These are phyloP conservation scores for Termitomyces sp. DNA, from an alignment of 768 basidiomycete species.

Conservation along the genomic window DNA sequence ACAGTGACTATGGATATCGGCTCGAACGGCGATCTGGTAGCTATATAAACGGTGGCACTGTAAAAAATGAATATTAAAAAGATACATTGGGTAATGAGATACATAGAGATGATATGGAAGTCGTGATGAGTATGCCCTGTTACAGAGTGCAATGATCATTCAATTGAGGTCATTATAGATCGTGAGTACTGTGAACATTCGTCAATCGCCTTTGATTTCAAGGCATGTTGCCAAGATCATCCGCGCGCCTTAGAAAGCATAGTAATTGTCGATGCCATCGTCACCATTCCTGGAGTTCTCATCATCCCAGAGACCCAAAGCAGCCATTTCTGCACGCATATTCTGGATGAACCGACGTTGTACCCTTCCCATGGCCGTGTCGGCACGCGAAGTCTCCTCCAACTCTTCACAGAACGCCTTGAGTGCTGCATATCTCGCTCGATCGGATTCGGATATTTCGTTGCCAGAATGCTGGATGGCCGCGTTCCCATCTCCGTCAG, in stretches of 20 bases:
- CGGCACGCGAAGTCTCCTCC: conserved; percentile 2
- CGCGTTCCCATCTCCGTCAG: not conserved
- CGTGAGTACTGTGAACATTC: not conserved
- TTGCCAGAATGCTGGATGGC: not conserved
- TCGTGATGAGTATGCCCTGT: not conserved
- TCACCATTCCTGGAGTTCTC: not conserved
- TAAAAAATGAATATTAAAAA: not conserved
- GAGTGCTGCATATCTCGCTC: not conserved
- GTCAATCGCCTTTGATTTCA: not conserved
- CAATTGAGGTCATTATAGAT: not conserved
- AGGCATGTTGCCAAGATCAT: not conserved
- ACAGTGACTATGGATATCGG: not conserved
- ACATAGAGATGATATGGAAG: not conserved
- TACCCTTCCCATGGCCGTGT: not conserved
- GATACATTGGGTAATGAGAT: not conserved
- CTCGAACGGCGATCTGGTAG: not conserved
- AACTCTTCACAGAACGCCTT: not conserved
- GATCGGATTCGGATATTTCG: not conserved
- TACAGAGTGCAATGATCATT: not conserved
- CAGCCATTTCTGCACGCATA: not conserved
- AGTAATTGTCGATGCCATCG: not conserved
- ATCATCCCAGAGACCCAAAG: not conserved
- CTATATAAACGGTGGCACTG: not conserved
- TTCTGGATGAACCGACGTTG: conserved; percentile 1
- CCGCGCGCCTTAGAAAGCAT: not conserved